phyloP scores from a whole-genome alignment of 768 basidiomycete species.

The Suillus alpinus region DNA sequence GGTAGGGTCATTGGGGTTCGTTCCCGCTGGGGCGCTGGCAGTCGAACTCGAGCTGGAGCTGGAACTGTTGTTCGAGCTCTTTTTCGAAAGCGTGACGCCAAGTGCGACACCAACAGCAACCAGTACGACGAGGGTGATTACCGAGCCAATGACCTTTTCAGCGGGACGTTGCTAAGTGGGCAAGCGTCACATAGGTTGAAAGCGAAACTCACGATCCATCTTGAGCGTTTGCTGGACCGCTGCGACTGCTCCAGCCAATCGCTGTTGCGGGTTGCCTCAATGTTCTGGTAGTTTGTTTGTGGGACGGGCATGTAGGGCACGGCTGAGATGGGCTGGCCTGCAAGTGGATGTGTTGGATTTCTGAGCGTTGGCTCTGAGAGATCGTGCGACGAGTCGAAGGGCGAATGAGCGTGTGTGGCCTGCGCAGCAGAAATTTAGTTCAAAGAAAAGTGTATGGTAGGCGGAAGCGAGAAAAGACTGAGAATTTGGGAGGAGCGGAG shows the following conservation, averaged over 20 bases:
- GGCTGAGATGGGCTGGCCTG: slow-evolving; percentile 23
- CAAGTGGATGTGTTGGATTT: slow-evolving; percentile 19
- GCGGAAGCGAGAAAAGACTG: slow-evolving; percentile 1
- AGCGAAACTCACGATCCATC: slow-evolving; percentile 50
- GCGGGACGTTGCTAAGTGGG: slow-evolving; percentile 2
- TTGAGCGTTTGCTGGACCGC: slow-evolving; percentile 41
- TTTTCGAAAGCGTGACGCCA: slow-evolving; percentile 64
- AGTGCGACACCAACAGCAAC: slow-evolving; percentile 58
- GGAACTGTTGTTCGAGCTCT: slow-evolving; percentile 34
- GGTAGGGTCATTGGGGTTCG: slow-evolving; percentile 69
- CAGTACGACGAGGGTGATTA: slow-evolving; percentile 47
- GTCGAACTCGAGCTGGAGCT: slow-evolving; percentile 22
- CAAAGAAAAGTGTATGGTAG: slow-evolving; percentile 1
- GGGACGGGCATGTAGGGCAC: slow-evolving; percentile 14
- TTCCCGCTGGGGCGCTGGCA: slow-evolving; percentile 19
- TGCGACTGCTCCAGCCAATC: slow-evolving; percentile 40
- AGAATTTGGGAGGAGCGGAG: neutral
- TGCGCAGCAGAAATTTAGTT: slow-evolving; percentile 26
- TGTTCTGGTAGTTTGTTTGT: slow-evolving; percentile 28
- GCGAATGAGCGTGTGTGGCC: slow-evolving; percentile 37
- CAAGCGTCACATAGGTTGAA: neutral
- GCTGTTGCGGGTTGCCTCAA: slow-evolving; percentile 31
- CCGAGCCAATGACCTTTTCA: slow-evolving; percentile 49
- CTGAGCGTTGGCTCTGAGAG: slow-evolving; percentile 22
- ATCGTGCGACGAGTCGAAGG: slow-evolving; percentile 18